Evolutionary conservation across 2,329 filamentous ascomycete genomes (phyloP), one percentile per base, ranked within the genome.

Genomic region (Tolypocladium cylindrosporum): DNA sequence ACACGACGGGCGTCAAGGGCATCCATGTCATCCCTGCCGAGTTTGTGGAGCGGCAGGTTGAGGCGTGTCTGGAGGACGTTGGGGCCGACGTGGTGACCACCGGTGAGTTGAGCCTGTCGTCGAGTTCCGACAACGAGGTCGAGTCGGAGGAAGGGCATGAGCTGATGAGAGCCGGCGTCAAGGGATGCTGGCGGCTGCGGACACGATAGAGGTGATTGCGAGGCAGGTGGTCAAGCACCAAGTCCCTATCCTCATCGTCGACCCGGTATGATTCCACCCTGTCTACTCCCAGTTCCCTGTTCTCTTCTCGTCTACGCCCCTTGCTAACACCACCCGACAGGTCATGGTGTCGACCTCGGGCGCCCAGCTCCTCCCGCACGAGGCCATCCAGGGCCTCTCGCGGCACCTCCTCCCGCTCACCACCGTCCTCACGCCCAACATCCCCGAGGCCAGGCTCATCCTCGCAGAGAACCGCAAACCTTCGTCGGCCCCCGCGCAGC

Each of bases 291-390:
- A 27, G 50, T 31, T 45, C 34, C 53, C 55, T 24, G 39, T 37
- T 41, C 19, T 6, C n/a, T 31, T 42, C 39, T 19, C 42, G 39
- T 34, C n/a, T 21, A 16, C 52, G 24, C 55, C 21, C 24, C 1
- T 31, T 40, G 54, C 36, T 63, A 48, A 54, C n/a, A 45, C 45
- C 57, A 57, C 14, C 8, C n/a, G 40, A 5, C 39, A 94, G 90
- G 92, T 97, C 59, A 97, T 97, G 91, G 84, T 97, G 11, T 88
- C 90, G 36, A 93, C 90, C 1, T 90, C 85, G n/a, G 89, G 89
- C 31, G 82, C 87, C 10, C 76, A 83, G 61, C 78, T 94, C 1
- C 79, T 93, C 21, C 85, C 86, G 0, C 70, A 79, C 42, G 76
- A 82, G 10, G 88, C 89, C n/a, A 77, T 91, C 39, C 69, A 76